phyloP scores from a whole-genome alignment of 2,329 filamentous ascomycete species.

The Fusarium abutilonis region DNA sequence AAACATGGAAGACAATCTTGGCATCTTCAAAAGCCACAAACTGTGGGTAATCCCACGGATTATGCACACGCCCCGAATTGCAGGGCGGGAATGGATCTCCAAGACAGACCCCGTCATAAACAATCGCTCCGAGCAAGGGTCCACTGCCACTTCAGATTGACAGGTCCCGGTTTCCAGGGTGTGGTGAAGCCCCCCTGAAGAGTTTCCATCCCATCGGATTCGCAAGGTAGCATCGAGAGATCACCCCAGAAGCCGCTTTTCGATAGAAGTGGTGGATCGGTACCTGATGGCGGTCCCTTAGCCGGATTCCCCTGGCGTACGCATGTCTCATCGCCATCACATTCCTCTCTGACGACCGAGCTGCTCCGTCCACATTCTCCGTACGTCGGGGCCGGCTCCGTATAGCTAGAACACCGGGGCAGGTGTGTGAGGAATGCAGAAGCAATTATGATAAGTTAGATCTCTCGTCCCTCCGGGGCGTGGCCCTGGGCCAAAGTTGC shows the following conservation, averaged over 20 bases:
- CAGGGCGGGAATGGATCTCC: conserved; percentile 36
- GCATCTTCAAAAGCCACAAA: conserved; percentile 23
- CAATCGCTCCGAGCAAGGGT: conserved; percentile 28
- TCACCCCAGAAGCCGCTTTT: conserved; percentile 31
- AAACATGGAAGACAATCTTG: conserved; percentile 33
- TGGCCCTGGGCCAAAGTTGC: conserved; percentile 28
- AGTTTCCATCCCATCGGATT: conserved; percentile 31
- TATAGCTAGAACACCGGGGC: conserved; percentile 20
- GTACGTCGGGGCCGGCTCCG: conserved; percentile 37
- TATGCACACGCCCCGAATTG: conserved; percentile 15
- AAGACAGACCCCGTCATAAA: conserved; percentile 28
- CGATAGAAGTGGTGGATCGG: conserved; percentile 19
- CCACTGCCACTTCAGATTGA: conserved; percentile 25
- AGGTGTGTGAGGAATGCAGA: conserved; percentile 40
- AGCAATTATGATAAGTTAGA: conserved; percentile 26
- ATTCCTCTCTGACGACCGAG: conserved; percentile 35
- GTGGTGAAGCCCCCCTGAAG: conserved; percentile 14
- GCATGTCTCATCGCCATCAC: conserved; percentile 38
- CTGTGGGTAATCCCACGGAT: conserved; percentile 16
- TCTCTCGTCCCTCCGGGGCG: conserved; percentile 14
- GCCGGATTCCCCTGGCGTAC: conserved; percentile 9
- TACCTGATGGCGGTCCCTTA: conserved; percentile 21
- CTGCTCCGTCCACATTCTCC: conserved; percentile 41
- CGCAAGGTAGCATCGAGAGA: conserved; percentile 22
- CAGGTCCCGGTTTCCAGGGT: conserved; percentile 40